These are phyloP conservation scores for Davidsoniella eucalypti DNA, from an alignment of 2,329 filamentous ascomycete genomes.

Conservation along the genomic window DNA sequence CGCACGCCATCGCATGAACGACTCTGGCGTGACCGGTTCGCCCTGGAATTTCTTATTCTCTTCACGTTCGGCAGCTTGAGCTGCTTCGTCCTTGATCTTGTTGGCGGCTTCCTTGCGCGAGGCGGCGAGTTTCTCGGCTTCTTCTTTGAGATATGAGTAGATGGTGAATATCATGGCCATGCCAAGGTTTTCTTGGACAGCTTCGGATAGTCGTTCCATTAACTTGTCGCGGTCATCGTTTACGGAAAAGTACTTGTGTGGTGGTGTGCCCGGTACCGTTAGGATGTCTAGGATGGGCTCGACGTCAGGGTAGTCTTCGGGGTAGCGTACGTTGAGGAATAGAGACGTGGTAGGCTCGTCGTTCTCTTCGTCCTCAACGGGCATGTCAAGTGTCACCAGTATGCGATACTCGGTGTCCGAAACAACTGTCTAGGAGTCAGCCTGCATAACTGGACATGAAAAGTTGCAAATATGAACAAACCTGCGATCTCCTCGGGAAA, in stretches of 20 bases:
- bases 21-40: slow-evolving; percentile 70
- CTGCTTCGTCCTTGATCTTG: slow-evolving; percentile 37
- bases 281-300: slow-evolving; percentile 69
- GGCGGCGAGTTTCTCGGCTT: slow-evolving; percentile 68
- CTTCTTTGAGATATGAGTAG: slow-evolving; percentile 73
- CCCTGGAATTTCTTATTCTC: slow-evolving; percentile 97
- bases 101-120: slow-evolving; percentile 52
- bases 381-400: slow-evolving; percentile 67
- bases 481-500: slow-evolving; percentile 96
- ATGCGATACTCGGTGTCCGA: slow-evolving; percentile 82
- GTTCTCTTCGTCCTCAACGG: slow-evolving; percentile 44
- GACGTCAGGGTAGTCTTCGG: slow-evolving; percentile 79
- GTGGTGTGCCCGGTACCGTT: slow-evolving; percentile 48
- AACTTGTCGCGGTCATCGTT: slow-evolving; percentile 62
- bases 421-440: slow-evolving; percentile 43
- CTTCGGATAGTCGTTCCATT: slow-evolving; percentile 52
- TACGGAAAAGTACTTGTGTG: slow-evolving; percentile 61
- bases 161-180: slow-evolving; percentile 97
- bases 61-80: slow-evolving; percentile 55
- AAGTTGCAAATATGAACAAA: slow-evolving; percentile 21
- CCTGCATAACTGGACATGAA: not conserved
- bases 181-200: slow-evolving; percentile 80
- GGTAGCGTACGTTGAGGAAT: slow-evolving; percentile 65
- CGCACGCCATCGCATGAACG: slow-evolving; percentile 69
- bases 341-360: slow-evolving; percentile 54